Conservation (phyloP, 495 filamentous ascomycete species). For the Emericellopsis terricola region DNA sequence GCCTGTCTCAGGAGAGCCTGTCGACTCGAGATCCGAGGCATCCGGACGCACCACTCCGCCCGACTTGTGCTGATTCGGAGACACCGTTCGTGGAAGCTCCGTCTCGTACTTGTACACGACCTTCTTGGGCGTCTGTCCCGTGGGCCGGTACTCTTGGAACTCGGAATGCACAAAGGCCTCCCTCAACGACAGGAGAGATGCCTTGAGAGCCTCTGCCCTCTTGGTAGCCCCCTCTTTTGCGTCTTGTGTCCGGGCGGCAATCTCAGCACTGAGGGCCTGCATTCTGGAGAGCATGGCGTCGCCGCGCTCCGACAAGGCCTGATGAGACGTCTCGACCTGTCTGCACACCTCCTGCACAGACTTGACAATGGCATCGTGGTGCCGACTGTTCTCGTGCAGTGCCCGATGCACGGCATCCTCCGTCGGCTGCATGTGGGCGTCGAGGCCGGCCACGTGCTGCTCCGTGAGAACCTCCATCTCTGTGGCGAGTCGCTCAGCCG, state of each 20-base stretch:
- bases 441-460: conserved; percentile 72
- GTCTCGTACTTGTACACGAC: conserved; percentile 57
- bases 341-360: conserved; percentile 41
- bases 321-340: conserved; percentile 53
- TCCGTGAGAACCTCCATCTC: conserved; percentile 82
- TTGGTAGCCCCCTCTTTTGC: conserved; percentile 38
- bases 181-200: conserved; percentile 53
- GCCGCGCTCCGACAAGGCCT: conserved; percentile 46
- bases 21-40: too few relatives aligned
- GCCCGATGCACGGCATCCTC: conserved; percentile 83
- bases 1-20: too few relatives aligned
- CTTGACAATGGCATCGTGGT: conserved; percentile 44
- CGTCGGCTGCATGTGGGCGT: conserved; percentile 67
- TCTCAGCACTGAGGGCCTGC: conserved; percentile 41
- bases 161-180: conserved; percentile 37
- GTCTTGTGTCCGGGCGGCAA: conserved; percentile 30
- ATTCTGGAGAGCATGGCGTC: conserved; percentile 41
- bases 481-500: conserved; percentile 77
- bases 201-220: conserved; percentile 39
- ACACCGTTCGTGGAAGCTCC: conserved; percentile 54
- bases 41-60: too few relatives aligned
- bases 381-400: conserved; percentile 58
- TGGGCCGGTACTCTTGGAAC: conserved; percentile 63
- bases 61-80: conserved; percentile 48
- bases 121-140: conserved; percentile 74